Base-by-base conservation (phyloP, 2,329 filamentous ascomycete genomes). In the Aspergillus niger region DNA sequence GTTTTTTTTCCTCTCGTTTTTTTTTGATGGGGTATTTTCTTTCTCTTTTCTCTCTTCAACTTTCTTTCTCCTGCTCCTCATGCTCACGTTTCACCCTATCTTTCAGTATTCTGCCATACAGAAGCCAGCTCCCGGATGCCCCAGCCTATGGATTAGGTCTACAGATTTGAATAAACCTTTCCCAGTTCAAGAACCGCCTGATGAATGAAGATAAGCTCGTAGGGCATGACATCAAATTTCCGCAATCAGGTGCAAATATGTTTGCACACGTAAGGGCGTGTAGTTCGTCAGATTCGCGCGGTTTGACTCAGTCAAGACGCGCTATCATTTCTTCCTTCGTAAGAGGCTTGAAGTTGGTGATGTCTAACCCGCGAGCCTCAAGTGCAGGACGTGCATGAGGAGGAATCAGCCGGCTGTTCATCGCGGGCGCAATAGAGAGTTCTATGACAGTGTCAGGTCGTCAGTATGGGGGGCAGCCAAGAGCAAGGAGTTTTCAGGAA, bases 271-370 rank as follows among this genome's bases (percentile, higher is more conserved):
- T 69, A 74, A 73, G 74, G 66, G 73, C 69, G 67, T 77, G 64
- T 69, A 70, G 65, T 70, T 78, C 74, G 68, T 76, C 66, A 74
- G 62, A 67, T 67, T 67, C 63, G 63, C 64, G 63, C 64, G 50
- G 60, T 63, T 71, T 72, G 70, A 74, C 79, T 93, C 90, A 99
- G 81, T 99, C 95, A 79, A 99, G 84, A 79, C 93, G 92, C 61
- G 95, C 95, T 82, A 97, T 91, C 95, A 99, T 98, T 77, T 97
- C 92, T 72, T 95, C 90, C 83, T 92, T 96, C 72, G 90, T 83
- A 82, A 99, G 84, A 49, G 94, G 94, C 70, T 88, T 92, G 79
- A 99, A 91, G 77, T 93, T 93, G 79, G 97, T 92, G 72, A 97
- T 92, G 76, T 98, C 93, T 68, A 99, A 85, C 57, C 91, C 93